Conservation (phyloP, 148 eudicot genomes). For the Cornus florida region DNA sequence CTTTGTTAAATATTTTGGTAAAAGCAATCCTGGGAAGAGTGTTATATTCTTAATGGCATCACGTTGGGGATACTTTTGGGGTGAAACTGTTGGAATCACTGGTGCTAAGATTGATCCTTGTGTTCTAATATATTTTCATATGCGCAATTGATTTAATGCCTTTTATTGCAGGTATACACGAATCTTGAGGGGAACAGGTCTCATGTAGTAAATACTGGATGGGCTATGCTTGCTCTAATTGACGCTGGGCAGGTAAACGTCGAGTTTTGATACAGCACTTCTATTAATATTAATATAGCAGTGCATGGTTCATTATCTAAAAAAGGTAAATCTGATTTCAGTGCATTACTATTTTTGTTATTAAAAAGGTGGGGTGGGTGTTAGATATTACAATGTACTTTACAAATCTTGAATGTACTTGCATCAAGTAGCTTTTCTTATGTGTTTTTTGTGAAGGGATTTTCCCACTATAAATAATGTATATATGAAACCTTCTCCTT, state of each 20-base stretch:
- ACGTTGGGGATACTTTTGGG: no score
- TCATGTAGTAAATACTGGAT: constrained; percentile 65
- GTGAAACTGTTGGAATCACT: no score
- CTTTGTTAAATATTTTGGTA: not conserved
- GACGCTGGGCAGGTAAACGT: constrained; percentile 32
- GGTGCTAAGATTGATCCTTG: no score
- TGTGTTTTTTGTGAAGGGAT: not conserved
- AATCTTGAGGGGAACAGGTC: constrained; percentile 51
- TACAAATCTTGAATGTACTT: not conserved
- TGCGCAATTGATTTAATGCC: not conserved
- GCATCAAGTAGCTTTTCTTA: not conserved
- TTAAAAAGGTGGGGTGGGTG: no score
- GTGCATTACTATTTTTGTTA: not conserved
- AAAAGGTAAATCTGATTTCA: not conserved
- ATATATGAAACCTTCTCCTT: not conserved
- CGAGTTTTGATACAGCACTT: not conserved
- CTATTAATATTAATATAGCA: not conserved
- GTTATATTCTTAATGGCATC: no score
- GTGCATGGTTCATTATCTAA: not conserved
- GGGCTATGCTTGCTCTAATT: constrained; percentile 72
- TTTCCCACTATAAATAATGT: not conserved
- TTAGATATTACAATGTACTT: no score
- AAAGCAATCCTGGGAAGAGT: not conserved
- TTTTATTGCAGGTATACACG: constrained; percentile 48
- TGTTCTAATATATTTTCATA: no score